A percentile compares a stretch with the other conserved stretches of the same genome.
These are phyloP conservation scores for Backusella australiensis DNA, from an alignment of 192 early-diverging fungal genomes.

Conservation along the genomic window DNA sequence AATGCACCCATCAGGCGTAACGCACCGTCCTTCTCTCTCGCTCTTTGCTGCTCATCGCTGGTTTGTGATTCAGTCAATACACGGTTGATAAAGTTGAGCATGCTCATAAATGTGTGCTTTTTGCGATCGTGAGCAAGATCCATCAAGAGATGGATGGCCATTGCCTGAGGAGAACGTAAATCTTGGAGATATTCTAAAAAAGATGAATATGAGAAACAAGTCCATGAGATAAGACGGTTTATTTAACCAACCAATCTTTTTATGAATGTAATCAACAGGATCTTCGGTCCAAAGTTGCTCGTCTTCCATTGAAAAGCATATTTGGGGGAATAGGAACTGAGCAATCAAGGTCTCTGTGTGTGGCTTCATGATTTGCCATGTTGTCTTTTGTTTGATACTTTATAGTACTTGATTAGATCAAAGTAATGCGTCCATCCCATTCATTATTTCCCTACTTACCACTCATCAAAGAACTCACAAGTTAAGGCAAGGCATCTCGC, in stretches of 20 bases:
- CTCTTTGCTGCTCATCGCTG: slow-evolving; percentile 57
- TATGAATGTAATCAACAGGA: slow-evolving; percentile 88
- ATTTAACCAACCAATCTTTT: slow-evolving; percentile 51
- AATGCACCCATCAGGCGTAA: slow-evolving; percentile 82
- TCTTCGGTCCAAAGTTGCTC: slow-evolving; percentile 90
- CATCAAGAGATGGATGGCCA: slow-evolving; percentile 74
- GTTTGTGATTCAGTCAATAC: slow-evolving; percentile 66
- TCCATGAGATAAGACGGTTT: not conserved
- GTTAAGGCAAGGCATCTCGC: slow-evolving; percentile 66
- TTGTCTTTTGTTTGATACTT: slow-evolving; percentile 82
- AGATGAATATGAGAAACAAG: not conserved
- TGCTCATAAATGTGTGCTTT: slow-evolving; percentile 74
- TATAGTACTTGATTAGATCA: not conserved
- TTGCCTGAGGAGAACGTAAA: slow-evolving; percentile 68
- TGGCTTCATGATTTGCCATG: slow-evolving; percentile 89
- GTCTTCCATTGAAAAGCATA: slow-evolving; percentile 86
- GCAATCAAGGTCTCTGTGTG: slow-evolving; percentile 77
- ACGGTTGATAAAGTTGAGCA: slow-evolving; percentile 76
- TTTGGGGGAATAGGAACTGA: slow-evolving; percentile 88
- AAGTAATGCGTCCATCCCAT: not conserved
- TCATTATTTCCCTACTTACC: slow-evolving; percentile 34
- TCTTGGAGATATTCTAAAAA: slow-evolving; percentile 74
- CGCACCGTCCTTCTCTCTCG: slow-evolving; percentile 85
- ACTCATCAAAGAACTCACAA: slow-evolving; percentile 75
- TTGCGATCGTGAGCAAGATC: slow-evolving; percentile 73